phyloP scores from a whole-genome alignment of 768 basidiomycete genomes.

The Russula ochroleuca region DNA sequence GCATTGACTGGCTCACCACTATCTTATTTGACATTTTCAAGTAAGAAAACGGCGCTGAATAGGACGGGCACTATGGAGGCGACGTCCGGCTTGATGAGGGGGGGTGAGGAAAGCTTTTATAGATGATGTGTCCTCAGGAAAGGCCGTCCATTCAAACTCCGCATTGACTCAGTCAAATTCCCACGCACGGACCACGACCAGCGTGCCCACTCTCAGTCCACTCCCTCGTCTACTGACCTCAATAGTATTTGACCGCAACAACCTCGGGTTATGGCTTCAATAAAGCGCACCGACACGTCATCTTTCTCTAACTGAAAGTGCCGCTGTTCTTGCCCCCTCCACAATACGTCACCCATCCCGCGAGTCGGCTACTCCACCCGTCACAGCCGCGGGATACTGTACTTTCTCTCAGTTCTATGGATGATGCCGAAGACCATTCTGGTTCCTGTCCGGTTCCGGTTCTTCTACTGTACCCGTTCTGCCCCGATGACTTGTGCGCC shows the following conservation, averaged over 20 bases:
- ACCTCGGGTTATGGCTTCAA: neutral
- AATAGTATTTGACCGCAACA: neutral
- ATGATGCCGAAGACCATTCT: constrained; percentile 5
- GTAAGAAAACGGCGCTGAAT: constrained; percentile 32
- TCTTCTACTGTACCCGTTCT: neutral
- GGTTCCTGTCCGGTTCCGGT: neutral
- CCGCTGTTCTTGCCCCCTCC: neutral
- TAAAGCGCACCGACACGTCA: neutral
- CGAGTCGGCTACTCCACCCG: neutral
- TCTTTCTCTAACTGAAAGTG: neutral
- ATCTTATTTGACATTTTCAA: constrained; percentile 91
- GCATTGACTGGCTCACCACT: constrained; percentile 86
- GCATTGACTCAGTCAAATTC: constrained; percentile 36
- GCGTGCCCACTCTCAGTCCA: no score
- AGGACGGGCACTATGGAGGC: constrained; percentile 32
- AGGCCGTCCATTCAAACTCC: constrained; percentile 44
- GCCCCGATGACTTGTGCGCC: neutral
- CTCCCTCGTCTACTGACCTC: no score
- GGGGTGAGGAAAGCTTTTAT: constrained; percentile 39
- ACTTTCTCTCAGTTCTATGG: neutral
- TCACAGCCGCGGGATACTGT: constrained; percentile 1
- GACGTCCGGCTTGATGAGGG: constrained; percentile 36
- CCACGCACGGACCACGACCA: constrained; percentile 46
- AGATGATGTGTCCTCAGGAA: constrained; percentile 38
- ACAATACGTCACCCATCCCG: neutral